Evolutionary conservation across 2,329 filamentous ascomycete species (phyloP).

Genomic region (Botryotinia narcissicola): DNA sequence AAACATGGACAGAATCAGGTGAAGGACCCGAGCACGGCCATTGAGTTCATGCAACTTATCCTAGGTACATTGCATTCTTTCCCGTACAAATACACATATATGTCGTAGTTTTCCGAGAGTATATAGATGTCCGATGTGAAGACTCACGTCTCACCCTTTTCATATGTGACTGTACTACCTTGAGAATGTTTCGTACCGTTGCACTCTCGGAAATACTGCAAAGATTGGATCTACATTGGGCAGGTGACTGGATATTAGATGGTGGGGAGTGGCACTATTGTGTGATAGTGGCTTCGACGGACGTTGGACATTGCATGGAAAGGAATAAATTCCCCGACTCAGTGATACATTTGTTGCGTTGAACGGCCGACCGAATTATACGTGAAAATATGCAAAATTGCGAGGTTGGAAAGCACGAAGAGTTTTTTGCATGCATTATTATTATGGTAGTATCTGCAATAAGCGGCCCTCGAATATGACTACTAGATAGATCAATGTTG

Average conservation of each 20-base stretch:
- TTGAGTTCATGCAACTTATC: constrained; percentile 19
- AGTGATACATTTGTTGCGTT: constrained; percentile 7
- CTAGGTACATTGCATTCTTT: constrained; percentile 6
- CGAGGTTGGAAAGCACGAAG: constrained; percentile 3
- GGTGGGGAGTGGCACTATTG: constrained; percentile 8
- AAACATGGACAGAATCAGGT: constrained; percentile 7
- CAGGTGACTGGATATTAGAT: background rate
- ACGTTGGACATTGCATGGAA: constrained; percentile 14
- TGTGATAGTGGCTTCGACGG: constrained; percentile 12
- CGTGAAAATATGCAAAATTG: constrained; percentile 7
- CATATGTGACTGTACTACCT: background rate
- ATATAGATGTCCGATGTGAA: background rate
- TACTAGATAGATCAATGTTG: no score
- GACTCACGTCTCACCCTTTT: background rate
- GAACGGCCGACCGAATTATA: background rate
- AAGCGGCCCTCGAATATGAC: background rate
- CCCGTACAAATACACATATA: background rate
- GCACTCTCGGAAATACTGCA: background rate
- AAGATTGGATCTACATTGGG: constrained; percentile 2
- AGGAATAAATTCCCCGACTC: constrained; percentile 12
- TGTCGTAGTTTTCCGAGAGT: background rate
- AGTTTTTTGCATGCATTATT: constrained; percentile 2
- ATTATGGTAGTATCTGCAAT: background rate
- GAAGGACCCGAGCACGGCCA: constrained; percentile 14
- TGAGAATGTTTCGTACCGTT: background rate